Percentiles rank a stretch among this genome's conserved stretches.
phyloP scores from a whole-genome alignment of 176 grass and related monocot species.

The Carex kokanica region DNA sequence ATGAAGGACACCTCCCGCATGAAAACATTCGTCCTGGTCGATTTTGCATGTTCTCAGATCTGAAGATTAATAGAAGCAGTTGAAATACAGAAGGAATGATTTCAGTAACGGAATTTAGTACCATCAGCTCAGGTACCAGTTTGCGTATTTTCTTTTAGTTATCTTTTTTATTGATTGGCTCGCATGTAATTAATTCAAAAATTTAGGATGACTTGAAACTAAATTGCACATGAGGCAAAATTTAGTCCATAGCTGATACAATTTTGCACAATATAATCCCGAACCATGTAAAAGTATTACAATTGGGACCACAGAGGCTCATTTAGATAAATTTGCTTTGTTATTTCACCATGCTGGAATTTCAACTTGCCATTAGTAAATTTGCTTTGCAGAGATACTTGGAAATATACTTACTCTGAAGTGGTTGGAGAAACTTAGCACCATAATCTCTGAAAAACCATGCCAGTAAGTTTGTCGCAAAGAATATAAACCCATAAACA shows the following conservation, averaged over 20 bases:
- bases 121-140: background rate
- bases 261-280: background rate
- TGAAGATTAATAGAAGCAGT: slow-evolving; percentile 27
- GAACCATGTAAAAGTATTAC: background rate
- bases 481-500: slow-evolving; percentile 78
- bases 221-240: background rate
- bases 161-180: background rate
- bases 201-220: background rate
- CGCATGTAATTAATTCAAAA: background rate
- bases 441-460: slow-evolving; percentile 97
- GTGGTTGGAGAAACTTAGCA: slow-evolving; percentile 46
- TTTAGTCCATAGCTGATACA: background rate
- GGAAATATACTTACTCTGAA: slow-evolving; percentile 51
- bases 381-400: background rate
- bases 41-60: slow-evolving; percentile 61
- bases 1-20: slow-evolving; percentile 64
- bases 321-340: background rate
- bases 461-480: slow-evolving; percentile 76
- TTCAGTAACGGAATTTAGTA: background rate
- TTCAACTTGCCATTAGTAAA: background rate
- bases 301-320: background rate
- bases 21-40: slow-evolving; percentile 61
- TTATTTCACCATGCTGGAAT: background rate
- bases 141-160: background rate
- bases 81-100: background rate